These are phyloP conservation scores for Angomonas ambiguus DNA, from an alignment of 208 protist species.

Conservation along the genomic window DNA sequence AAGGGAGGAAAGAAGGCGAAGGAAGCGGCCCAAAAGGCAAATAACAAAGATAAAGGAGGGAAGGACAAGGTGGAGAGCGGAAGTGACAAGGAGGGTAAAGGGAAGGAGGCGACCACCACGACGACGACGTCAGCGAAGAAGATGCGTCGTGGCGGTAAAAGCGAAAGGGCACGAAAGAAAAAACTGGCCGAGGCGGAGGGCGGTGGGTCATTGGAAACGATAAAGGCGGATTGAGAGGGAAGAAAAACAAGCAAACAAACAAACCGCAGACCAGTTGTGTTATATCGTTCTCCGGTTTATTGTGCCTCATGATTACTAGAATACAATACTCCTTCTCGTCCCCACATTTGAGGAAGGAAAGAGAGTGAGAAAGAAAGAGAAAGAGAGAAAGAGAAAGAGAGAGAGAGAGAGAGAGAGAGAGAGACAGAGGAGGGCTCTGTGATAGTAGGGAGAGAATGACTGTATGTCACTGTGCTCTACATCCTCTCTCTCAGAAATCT, in stretches of 20 bases:
- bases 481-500: neutral
- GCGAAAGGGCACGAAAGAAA: slow-evolving; percentile 11
- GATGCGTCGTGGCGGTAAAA: neutral
- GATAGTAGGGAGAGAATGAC: no score
- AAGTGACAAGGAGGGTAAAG: slow-evolving; percentile 1
- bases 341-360: no score
- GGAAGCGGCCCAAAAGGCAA: neutral
- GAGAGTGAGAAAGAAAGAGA: neutral
- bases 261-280: no score
- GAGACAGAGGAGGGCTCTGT: no score
- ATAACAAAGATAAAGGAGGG: neutral
- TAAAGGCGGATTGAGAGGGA: no score
- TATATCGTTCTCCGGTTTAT: no score
- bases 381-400: slow-evolving; percentile 8
- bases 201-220: slow-evolving; percentile 11
- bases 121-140: neutral
- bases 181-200: neutral
- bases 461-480: no score
- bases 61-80: slow-evolving; percentile 1
- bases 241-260: neutral
- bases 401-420: neutral
- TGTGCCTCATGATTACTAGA: no score
- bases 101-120: slow-evolving; percentile 1
- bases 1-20: slow-evolving; percentile 10
- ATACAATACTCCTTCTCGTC: no score